Base-by-base conservation (phyloP, 352 stramenopile species). In the Blastocystis sp. region DNA sequence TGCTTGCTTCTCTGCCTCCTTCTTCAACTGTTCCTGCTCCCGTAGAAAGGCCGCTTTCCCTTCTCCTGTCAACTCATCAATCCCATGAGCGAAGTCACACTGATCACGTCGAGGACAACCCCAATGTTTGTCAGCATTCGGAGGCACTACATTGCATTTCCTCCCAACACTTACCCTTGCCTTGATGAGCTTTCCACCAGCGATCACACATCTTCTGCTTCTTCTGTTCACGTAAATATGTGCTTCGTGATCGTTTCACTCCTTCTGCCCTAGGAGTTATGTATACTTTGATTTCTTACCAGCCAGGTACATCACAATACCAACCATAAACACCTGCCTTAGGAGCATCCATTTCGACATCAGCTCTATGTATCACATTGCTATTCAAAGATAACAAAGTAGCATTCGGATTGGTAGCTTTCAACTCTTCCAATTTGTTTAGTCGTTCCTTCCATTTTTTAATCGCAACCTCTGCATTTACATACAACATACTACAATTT, bases 141-240 rank as follows among this genome's bases (percentile, higher is more conserved):
- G 77, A n/a, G 77, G 77, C 52, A 78, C 77, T 74, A 19, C 9
- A n/a, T 24, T 3, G 29, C n/a, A 61, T 2, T 73, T 21, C 1
- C 57, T 4, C 14, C 6, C 21, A 12, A 67, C 42, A 4, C 9
- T 65, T 29, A 81, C 56, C 56, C 35, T 81, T 81, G 7, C 56
- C 51, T 57, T 87, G 42, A 16, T 74, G 77, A 35, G 77, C 77
- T 32, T 87, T 87, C 65, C 59, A 87, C 77, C 77, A 87, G 0
- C 42, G 42, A 9, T 75, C 49, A 42, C 77, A 87, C 77, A 87
- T 87, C 46, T 75, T 87, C 56, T 87, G 59, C 65, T 87, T 87
- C 57, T 78, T 74, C 65, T 87, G 59, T 35, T 87, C 77, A 21
- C 51, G 59, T 9, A 78, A 42, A 43, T 54, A 87, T 16, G 37